phyloP scores from a whole-genome alignment of 805 yeast species.

The Maudiozyma saulgeensis region DNA sequence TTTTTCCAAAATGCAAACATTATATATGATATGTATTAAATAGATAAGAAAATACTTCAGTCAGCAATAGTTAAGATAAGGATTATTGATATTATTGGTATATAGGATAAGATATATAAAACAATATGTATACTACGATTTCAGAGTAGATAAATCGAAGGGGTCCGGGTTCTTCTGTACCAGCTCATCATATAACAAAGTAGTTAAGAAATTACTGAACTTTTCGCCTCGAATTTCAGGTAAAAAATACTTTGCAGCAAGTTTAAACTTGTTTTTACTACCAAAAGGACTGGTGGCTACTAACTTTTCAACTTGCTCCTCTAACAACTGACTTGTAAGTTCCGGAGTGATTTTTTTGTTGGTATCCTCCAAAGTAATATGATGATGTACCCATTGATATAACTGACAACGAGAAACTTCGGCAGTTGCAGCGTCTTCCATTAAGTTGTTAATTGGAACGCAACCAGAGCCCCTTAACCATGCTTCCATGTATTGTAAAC shows the following conservation, averaged over 20 bases:
- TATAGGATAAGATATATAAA: too few relatives aligned
- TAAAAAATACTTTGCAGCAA: conserved; percentile 62
- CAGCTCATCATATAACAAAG: conserved; percentile 60
- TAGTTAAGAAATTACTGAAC: conserved; percentile 70
- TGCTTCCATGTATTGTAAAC: conserved; percentile 73
- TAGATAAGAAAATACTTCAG: too few relatives aligned
- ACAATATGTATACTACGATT: neutral
- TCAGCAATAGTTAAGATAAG: too few relatives aligned
- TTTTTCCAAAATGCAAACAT: too few relatives aligned
- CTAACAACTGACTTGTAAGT: conserved; percentile 46
- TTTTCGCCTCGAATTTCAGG: conserved; percentile 66
- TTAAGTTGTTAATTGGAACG: conserved; percentile 74
- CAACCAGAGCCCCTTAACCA: conserved; percentile 81
- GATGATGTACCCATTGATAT: conserved; percentile 77
- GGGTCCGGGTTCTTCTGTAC: conserved; percentile 14
- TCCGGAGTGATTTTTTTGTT: conserved; percentile 52
- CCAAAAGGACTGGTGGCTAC: conserved; percentile 34
- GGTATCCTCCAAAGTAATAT: conserved; percentile 48
- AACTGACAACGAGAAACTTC: conserved; percentile 77
- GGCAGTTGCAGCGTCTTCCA: conserved; percentile 89
- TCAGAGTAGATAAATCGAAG: neutral
- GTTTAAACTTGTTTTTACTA: conserved; percentile 47
- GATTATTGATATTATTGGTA: too few relatives aligned
- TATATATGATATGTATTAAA: too few relatives aligned
- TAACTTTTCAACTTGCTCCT: conserved; percentile 51